These are phyloP conservation scores for Aspergillus panamensis DNA, from an alignment of 495 filamentous ascomycete genomes.

Conservation along the genomic window DNA sequence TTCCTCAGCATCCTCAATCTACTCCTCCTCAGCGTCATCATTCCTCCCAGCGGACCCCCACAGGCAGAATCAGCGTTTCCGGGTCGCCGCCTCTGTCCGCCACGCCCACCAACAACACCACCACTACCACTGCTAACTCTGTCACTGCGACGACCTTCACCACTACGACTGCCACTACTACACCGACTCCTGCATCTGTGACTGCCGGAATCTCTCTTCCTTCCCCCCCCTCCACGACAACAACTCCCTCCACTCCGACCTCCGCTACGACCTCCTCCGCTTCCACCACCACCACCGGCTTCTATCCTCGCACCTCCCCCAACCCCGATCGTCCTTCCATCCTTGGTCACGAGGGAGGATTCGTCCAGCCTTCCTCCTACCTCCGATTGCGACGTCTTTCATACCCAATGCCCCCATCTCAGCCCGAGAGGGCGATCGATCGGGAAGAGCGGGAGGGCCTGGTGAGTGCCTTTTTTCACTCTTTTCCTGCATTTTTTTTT, in stretches of 20 bases:
- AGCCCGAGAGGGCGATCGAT: slow-evolving; percentile 72
- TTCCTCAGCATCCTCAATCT: slow-evolving; percentile 2
- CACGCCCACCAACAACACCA: slow-evolving; percentile 16
- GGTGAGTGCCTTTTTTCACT: slow-evolving; percentile 53
- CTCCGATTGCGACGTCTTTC: slow-evolving; percentile 60
- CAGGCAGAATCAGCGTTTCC: slow-evolving; percentile 26
- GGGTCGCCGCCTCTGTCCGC: slow-evolving; percentile 19
- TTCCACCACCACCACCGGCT: slow-evolving; percentile 7
- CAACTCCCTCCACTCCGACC: background rate
- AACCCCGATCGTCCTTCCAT: slow-evolving; percentile 12
- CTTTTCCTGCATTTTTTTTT: slow-evolving; percentile 13
- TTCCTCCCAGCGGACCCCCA: slow-evolving; percentile 21
- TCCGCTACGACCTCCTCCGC: slow-evolving; percentile 1
- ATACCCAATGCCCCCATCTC: slow-evolving; percentile 53
- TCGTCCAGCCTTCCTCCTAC: slow-evolving; percentile 83
- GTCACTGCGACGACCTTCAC: background rate
- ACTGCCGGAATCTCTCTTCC: too few relatives aligned
- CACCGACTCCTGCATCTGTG: slow-evolving; percentile 1
- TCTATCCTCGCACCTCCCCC: slow-evolving; percentile 7
- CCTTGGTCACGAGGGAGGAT: slow-evolving; percentile 48
- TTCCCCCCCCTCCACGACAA: background rate
- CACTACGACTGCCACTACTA: slow-evolving; percentile 1
- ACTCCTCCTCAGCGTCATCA: background rate
- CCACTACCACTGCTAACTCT: slow-evolving; percentile 1
- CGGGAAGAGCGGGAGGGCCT: slow-evolving; percentile 89